These are phyloP conservation scores for Suillus alpinus DNA, from an alignment of 768 basidiomycete genomes.

Conservation along the genomic window DNA sequence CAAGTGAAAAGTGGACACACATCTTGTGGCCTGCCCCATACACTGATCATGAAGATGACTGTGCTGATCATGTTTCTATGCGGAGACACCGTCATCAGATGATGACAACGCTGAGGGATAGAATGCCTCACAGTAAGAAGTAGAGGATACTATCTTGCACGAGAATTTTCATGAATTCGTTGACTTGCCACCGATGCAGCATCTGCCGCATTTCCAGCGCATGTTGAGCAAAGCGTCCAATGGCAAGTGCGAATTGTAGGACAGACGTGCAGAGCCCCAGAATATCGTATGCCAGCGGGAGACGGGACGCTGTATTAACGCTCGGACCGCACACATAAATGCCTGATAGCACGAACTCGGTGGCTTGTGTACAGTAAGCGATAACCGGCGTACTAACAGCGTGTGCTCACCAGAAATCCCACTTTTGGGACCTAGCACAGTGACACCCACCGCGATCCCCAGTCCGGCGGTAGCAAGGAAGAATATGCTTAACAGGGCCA, in stretches of 20 bases:
- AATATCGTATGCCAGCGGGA: slow-evolving; percentile 17
- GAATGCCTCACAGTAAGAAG: slow-evolving; percentile 16
- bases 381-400: background rate
- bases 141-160: slow-evolving; percentile 18
- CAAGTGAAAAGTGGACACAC: slow-evolving; percentile 1
- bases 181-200: slow-evolving; percentile 8
- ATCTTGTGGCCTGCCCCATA: slow-evolving; percentile 13
- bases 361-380: slow-evolving; percentile 6
- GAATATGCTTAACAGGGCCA: slow-evolving; percentile 7
- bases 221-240: slow-evolving; percentile 13
- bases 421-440: slow-evolving; percentile 16
- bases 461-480: slow-evolving; percentile 9
- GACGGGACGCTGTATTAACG: slow-evolving; percentile 3
- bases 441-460: slow-evolving; percentile 8
- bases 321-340: slow-evolving; percentile 13
- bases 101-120: background rate
- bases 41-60: slow-evolving; percentile 14
- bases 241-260: slow-evolving; percentile 16
- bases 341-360: slow-evolving; percentile 15
- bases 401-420: slow-evolving; percentile 14
- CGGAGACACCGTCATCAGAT: background rate
- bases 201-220: slow-evolving; percentile 8
- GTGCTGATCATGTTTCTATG: slow-evolving; percentile 16
- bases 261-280: slow-evolving; percentile 7
- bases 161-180: slow-evolving; percentile 16